Evolutionary conservation across 1,139 yeast species (phyloP), one percentile per base, ranked within the genome.

Genomic region (Scheffersomyces quercinus): DNA sequence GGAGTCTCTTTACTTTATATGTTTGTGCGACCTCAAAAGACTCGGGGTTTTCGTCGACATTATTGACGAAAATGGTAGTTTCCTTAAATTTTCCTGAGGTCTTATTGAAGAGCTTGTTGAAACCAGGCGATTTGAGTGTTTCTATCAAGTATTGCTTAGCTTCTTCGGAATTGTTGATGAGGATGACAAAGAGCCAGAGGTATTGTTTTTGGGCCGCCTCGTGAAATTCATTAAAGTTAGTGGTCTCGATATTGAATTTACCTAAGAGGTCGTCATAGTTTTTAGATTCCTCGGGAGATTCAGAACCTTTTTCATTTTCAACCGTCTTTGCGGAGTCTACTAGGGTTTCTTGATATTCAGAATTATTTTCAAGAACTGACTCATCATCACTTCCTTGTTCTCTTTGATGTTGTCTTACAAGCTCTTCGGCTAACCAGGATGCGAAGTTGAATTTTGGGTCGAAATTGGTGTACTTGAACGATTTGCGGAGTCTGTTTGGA

Each of bases 1-100:
- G 86, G 6, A 74, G 49, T 35, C 67, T 60, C 37, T 59, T 60
- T 4, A 63, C 68, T 33, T 59, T 62, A 57, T 79, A 80, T 3
- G 71, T 60, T 29, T 57, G 55, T 2, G 80, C 83, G 13, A 81
- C 71, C 51, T 77, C 81, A 55, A 64, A 73, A 2, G 80, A 70
- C 55, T 81, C 85, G 0, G 82, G 78, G 43, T 70, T 67, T 16
- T 59, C 55, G 16, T 62, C 66, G 7, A 68, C 62, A 48, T 71
- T 70, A 37, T 61, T 64, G 12, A 74, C 63, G 50, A 68, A 79
- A 2, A 82, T 68, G 11, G 65, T 58, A 35, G 75, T 70, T n/a
- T 65, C 71, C 42, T 60, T 62, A 44, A 68, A 62, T 2, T 64
- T 54, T 0, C 79, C 72, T 28, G 67, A 59, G 28, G 60, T 53